phyloP scores from a whole-genome alignment of 2,329 filamentous ascomycete genomes.

The Colletotrichum kahawae region DNA sequence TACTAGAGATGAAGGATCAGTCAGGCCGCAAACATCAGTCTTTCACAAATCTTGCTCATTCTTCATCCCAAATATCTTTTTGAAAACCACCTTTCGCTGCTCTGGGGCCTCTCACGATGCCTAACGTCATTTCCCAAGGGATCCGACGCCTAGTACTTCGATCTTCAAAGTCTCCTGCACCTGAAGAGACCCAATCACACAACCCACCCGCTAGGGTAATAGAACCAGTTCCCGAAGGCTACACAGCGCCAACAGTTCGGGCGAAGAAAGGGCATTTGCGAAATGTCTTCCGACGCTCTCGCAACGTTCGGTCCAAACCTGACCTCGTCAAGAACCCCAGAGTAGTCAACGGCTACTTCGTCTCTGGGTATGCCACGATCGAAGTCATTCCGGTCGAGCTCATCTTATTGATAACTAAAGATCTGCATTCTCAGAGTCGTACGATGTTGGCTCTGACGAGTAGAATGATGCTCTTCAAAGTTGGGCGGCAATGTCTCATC shows the following conservation, averaged over 20 bases:
- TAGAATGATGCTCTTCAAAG: not conserved
- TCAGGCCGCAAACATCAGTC: not conserved
- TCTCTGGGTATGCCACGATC: not conserved
- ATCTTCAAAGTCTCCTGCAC: not conserved
- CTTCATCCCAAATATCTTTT: not conserved
- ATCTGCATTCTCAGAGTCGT: not conserved
- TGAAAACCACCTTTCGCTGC: not conserved
- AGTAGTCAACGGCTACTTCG: not conserved
- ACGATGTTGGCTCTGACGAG: not conserved
- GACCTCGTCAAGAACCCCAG: not conserved
- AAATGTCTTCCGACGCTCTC: not conserved
- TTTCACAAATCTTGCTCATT: not conserved
- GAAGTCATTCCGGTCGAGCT: not conserved
- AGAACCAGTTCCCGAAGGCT: not conserved
- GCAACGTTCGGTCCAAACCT: not conserved
- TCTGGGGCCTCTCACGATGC: not conserved
- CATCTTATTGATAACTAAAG: fast-evolving
- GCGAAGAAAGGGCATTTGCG: not conserved
- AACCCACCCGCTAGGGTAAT: not conserved
- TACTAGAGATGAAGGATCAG: not conserved
- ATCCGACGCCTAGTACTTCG: not conserved
- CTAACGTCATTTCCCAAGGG: not conserved
- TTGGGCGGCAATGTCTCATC: not conserved
- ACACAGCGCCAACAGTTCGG: not conserved
- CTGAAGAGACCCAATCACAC: not conserved